These are phyloP conservation scores for Pseudevernia furfuracea DNA, from an alignment of 495 filamentous ascomycete genomes.

Conservation along the genomic window DNA sequence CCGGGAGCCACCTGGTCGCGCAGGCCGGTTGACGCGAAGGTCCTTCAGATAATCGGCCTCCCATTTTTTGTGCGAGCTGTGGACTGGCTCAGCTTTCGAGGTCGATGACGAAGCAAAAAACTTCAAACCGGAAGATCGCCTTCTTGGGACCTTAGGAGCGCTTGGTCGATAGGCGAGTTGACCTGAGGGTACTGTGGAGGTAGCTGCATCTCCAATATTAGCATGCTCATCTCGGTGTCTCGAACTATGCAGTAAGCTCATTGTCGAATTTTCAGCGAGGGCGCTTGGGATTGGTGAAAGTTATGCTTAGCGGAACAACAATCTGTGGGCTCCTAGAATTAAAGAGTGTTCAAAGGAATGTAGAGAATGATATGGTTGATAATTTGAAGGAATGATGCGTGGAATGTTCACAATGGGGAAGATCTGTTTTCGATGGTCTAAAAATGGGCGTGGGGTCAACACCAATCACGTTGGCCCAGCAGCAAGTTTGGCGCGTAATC, in stretches of 20 bases:
- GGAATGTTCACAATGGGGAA: too few relatives aligned
- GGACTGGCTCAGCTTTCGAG: slow-evolving; percentile 21
- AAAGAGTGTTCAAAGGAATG: not conserved
- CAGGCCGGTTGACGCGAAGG: slow-evolving; percentile 69
- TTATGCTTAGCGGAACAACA: not conserved
- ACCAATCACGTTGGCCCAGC: slow-evolving; percentile 10
- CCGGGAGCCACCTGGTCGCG: slow-evolving; percentile 69
- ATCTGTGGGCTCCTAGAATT: not conserved
- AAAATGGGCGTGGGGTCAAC: slow-evolving; percentile 11
- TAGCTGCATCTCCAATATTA: not conserved
- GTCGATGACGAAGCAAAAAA: slow-evolving; percentile 28
- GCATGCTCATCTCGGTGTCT: slow-evolving; percentile 6
- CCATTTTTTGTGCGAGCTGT: slow-evolving; percentile 30
- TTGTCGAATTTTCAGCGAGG: not conserved
- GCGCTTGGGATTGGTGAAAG: not conserved
- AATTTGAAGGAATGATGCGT: slow-evolving; percentile 4
- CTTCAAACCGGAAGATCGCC: slow-evolving; percentile 26
- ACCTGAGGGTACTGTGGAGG: not conserved
- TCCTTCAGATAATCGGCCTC: slow-evolving; percentile 70
- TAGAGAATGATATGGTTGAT: not conserved
- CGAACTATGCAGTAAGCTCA: slow-evolving; percentile 18
- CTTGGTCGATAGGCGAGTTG: not conserved
- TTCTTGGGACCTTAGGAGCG: slow-evolving; percentile 12
- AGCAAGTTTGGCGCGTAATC: slow-evolving; percentile 8
- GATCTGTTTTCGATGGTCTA: slow-evolving; percentile 2